Conservation (phyloP, 345 rosid genomes). For the Atalantia buxifolia region DNA sequence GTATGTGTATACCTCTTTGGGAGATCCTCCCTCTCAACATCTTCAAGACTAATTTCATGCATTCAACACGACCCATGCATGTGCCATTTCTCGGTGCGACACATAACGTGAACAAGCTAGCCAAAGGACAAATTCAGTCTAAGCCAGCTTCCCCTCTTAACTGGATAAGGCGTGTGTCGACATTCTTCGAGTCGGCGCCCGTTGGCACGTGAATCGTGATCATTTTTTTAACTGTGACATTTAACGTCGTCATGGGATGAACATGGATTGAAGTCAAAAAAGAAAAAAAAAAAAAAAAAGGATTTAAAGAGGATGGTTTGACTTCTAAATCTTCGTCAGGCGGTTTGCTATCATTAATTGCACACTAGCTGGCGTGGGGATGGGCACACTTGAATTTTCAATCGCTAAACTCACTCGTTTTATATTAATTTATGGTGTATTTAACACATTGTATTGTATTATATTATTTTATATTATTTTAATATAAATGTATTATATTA, state of each 20-base stretch:
- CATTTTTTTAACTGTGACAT: no score
- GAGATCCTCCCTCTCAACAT: not conserved
- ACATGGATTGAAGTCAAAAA: not conserved
- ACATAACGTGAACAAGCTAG: not conserved
- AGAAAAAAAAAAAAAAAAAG: no score
- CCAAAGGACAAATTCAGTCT: not conserved
- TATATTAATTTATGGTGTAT: not conserved
- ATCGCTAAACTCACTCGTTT: not conserved
- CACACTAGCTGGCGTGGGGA: not conserved
- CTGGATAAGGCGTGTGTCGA: not conserved
- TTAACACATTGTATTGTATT: no score
- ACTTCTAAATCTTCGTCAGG: not conserved
- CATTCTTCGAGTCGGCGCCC: not conserved
- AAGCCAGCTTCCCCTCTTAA: no score
- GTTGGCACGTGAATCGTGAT: not conserved
- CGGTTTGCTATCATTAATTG: no score
- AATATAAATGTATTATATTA: fast-evolving
- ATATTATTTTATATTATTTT: no score
- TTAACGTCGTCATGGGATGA: not conserved
- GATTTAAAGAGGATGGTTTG: not conserved
- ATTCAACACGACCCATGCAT: not conserved
- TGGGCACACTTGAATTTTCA: not conserved
- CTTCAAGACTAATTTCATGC: not conserved
- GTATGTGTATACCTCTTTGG: no score
- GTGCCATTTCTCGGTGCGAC: not conserved